phyloP scores from a whole-genome alignment of 768 basidiomycete species.

The Auricularia sp. region DNA sequence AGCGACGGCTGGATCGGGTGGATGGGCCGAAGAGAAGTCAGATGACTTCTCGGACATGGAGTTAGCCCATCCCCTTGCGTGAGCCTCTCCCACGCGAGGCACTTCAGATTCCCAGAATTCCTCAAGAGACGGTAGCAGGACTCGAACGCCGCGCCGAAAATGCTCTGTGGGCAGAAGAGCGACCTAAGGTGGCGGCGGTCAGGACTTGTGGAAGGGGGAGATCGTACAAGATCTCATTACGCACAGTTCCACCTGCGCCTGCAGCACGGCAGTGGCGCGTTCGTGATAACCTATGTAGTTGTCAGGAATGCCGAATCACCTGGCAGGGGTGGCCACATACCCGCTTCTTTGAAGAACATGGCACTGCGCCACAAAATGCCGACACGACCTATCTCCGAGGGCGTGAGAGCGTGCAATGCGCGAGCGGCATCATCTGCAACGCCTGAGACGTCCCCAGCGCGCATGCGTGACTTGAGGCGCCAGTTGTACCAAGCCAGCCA shows the following conservation, averaged over 20 bases:
- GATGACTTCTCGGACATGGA: slow-evolving; percentile 31
- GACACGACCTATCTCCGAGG: slow-evolving; percentile 39
- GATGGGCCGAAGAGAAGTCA: neutral
- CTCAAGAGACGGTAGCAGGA: slow-evolving; percentile 51
- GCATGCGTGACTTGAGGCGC: slow-evolving; percentile 40
- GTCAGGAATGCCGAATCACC: neutral
- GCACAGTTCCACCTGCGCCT: slow-evolving; percentile 77
- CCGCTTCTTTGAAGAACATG: slow-evolving; percentile 53
- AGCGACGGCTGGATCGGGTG: neutral
- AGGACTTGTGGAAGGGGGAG: neutral
- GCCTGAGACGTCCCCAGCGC: slow-evolving; percentile 34
- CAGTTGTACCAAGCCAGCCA: slow-evolving; percentile 79
- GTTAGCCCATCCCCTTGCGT: slow-evolving; percentile 55
- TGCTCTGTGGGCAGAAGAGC: slow-evolving; percentile 43
- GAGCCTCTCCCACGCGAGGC: slow-evolving; percentile 61
- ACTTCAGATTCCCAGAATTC: slow-evolving; percentile 78
- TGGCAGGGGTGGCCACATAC: slow-evolving; percentile 28
- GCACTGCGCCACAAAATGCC: slow-evolving; percentile 65
- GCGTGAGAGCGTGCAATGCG: slow-evolving; percentile 31
- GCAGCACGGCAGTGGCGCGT: slow-evolving; percentile 66
- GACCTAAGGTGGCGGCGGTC: slow-evolving; percentile 29
- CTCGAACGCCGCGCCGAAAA: slow-evolving; percentile 34
- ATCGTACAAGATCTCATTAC: slow-evolving; percentile 14
- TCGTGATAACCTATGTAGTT: slow-evolving; percentile 51
- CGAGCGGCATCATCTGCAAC: slow-evolving; percentile 43